Percentiles rank a stretch among this genome's conserved stretches.
These are phyloP conservation scores for Candida schatavii DNA, from an alignment of 805 yeast genomes.

Conservation along the genomic window DNA sequence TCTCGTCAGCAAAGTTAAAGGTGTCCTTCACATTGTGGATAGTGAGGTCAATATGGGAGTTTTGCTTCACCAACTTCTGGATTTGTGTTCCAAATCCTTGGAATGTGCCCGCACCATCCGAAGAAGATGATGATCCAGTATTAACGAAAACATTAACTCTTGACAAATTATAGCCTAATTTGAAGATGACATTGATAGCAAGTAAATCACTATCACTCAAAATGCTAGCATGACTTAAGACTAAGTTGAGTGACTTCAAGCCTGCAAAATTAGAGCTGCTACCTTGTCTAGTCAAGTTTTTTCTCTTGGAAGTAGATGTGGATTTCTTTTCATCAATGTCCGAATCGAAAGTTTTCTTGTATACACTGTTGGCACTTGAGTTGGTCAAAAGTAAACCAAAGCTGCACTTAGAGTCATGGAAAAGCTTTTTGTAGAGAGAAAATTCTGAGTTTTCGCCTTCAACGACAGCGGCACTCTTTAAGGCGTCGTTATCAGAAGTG, in stretches of 20 bases:
- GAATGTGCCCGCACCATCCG: conserved; percentile 11
- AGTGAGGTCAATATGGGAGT: conserved; percentile 11
- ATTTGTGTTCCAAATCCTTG: conserved; percentile 16
- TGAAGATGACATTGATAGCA: conserved; percentile 24
- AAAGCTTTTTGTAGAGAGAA: conserved; percentile 23
- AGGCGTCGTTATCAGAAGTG: conserved; percentile 4
- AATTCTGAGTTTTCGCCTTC: conserved; percentile 18
- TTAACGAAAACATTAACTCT: conserved; percentile 21
- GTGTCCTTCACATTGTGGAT: conserved; percentile 15
- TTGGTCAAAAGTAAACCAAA: conserved; percentile 31
- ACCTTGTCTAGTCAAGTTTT: conserved; percentile 10
- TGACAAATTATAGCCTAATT: conserved; percentile 14
- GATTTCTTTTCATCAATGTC: conserved; percentile 2
- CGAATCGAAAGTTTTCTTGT: conserved; percentile 5
- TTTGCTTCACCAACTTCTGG: conserved; percentile 7
- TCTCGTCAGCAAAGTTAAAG: conserved; percentile 11
- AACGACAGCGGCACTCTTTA: conserved; percentile 5
- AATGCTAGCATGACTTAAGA: conserved; percentile 30
- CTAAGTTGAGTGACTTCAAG: conserved; percentile 20
- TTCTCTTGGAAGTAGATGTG: neutral
- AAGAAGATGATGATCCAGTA: conserved; percentile 3
- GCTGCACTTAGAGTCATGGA: conserved; percentile 24
- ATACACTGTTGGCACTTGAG: conserved; percentile 4
- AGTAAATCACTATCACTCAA: conserved; percentile 34
- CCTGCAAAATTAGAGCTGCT: conserved; percentile 8